phyloP scores from a whole-genome alignment of 257 asterid genomes.

The Primulina tabacum region DNA sequence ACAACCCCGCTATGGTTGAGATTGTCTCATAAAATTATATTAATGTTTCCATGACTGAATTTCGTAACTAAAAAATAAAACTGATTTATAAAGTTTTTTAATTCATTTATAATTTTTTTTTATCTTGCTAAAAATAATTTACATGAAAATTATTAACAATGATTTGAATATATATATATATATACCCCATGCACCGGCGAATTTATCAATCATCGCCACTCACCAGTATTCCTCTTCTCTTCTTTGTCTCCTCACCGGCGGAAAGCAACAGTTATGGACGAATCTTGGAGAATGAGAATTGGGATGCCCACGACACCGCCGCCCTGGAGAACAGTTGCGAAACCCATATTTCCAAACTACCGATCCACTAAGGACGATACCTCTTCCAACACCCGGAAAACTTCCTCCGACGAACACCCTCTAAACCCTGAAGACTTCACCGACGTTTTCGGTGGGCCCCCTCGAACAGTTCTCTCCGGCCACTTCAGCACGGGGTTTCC shows the following conservation, averaged over 20 bases:
- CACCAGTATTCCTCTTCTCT: not conserved
- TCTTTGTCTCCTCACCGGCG: conserved; percentile 25
- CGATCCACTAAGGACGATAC: conserved; percentile 37
- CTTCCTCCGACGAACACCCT: conserved; percentile 35
- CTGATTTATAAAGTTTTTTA: no score
- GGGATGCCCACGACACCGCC: conserved; percentile 47
- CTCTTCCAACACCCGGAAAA: conserved; percentile 31
- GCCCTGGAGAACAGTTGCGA: not conserved
- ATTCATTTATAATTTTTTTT: no score
- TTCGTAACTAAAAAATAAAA: no score
- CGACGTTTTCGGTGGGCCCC: conserved; percentile 90
- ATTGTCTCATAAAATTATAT: no score
- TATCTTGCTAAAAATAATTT: no score
- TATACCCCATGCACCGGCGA: conserved; percentile 12
- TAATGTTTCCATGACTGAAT: no score
- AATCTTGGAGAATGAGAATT: conserved; percentile 62
- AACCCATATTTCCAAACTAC: conserved; percentile 18
- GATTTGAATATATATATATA: no score
- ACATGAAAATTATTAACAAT: no score
- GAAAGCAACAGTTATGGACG: conserved; percentile 45
- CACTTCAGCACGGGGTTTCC: conserved; percentile 37
- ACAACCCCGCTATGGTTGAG: no score
- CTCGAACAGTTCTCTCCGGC: conserved; percentile 52
- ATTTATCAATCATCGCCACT: conserved; percentile 28
- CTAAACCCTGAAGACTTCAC: conserved; percentile 52